phyloP scores from a whole-genome alignment of 768 basidiomycete species.

The Lentinula raphanica region DNA sequence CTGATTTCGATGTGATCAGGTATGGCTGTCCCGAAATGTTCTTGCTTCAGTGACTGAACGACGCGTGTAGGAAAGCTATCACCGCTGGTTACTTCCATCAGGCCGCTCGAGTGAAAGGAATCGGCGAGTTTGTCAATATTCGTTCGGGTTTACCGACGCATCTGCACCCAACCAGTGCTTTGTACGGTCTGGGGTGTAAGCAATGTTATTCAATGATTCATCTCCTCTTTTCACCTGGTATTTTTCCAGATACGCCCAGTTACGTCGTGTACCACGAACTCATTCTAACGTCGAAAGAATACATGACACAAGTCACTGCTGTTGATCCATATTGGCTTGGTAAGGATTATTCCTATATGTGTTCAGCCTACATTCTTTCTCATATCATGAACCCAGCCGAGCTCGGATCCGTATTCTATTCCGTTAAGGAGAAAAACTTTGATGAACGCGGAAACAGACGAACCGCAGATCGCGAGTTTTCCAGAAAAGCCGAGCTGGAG shows the following conservation, averaged over 20 bases:
- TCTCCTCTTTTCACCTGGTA: conserved; percentile 8
- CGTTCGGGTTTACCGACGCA: conserved; percentile 93
- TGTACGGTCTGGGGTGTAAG: conserved; percentile 91
- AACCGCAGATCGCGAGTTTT: conserved; percentile 85
- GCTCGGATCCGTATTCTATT: conserved; percentile 94
- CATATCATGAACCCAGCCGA: conserved; percentile 54
- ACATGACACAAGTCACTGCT: conserved; percentile 99
- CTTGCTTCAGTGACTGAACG: neutral
- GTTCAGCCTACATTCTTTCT: conserved; percentile 4
- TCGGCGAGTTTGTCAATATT: conserved; percentile 97
- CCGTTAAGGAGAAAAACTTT: conserved; percentile 96
- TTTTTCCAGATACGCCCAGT: conserved; percentile 74
- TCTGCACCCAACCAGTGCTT: conserved; percentile 92
- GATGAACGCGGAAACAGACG: conserved; percentile 78
- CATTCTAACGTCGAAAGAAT: conserved; percentile 92
- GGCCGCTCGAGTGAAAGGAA: conserved; percentile 96
- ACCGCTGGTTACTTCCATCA: conserved; percentile 99
- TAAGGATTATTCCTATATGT: conserved; percentile 26
- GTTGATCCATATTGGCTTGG: conserved; percentile 98
- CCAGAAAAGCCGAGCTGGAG: conserved; percentile 86
- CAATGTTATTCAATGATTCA: conserved; percentile 23
- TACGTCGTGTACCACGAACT: conserved; percentile 97
- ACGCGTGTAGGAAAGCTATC: conserved; percentile 76
- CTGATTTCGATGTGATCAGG: conserved; percentile 88
- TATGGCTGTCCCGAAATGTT: conserved; percentile 23